phyloP scores from a whole-genome alignment of 2,329 filamentous ascomycete species.

The Ascochyta rabiei region DNA sequence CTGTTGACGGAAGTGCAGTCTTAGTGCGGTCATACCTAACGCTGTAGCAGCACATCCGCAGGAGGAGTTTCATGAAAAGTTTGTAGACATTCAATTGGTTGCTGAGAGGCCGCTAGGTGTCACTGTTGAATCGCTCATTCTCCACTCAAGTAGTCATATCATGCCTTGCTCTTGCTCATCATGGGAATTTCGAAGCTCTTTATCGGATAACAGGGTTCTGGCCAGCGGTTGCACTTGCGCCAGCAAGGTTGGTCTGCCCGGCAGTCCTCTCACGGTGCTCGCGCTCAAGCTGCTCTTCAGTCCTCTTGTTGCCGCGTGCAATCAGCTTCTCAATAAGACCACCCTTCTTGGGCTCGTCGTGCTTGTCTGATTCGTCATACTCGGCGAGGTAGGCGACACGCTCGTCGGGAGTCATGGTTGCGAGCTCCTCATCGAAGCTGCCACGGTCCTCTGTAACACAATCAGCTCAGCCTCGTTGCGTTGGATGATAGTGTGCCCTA shows the following conservation, averaged over 20 bases:
- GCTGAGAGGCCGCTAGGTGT: conserved; percentile 1
- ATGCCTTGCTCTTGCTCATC: conserved; percentile 12
- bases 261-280: conserved; percentile 34
- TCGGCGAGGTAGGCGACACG: conserved; percentile 44
- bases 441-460: conserved; percentile 35
- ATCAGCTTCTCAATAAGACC: conserved; percentile 43
- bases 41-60: conserved; percentile 5
- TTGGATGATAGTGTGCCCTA: background rate
- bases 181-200: background rate
- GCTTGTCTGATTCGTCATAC: conserved; percentile 44
- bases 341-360: conserved; percentile 40
- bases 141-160: background rate
- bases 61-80: background rate
- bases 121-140: background rate
- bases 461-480: conserved; percentile 4
- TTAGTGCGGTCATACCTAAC: conserved; percentile 25
- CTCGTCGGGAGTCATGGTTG: conserved; percentile 40
- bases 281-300: conserved; percentile 40
- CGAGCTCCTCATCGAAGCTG: conserved; percentile 43
- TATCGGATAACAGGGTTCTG: conserved; percentile 18
- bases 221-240: conserved; percentile 13
- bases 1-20: conserved; percentile 16
- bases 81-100: conserved; percentile 9
- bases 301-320: conserved; percentile 43
- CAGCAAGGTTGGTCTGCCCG: conserved; percentile 6